These are phyloP conservation scores for Rhodamnia rubescens DNA, from an alignment of 345 rosid species.

Conservation along the genomic window DNA sequence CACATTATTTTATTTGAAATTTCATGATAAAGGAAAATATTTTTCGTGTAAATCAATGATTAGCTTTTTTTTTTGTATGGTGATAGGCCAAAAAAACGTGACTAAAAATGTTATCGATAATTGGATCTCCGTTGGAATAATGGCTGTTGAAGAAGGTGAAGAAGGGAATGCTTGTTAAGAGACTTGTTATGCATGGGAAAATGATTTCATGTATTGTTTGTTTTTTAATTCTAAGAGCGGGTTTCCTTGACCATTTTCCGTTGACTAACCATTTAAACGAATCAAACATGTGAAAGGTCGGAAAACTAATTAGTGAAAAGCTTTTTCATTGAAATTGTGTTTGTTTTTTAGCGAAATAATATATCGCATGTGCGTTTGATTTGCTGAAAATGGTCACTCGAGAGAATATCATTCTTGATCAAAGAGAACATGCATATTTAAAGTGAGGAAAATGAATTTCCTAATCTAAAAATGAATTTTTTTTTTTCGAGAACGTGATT, in stretches of 20 bases:
- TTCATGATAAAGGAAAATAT: neutral
- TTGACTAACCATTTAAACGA: neutral
- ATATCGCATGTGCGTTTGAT: rapidly evolving
- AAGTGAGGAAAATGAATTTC: rapidly evolving
- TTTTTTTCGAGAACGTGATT: neutral
- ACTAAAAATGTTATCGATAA: neutral
- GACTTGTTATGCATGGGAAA: neutral
- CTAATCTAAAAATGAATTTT: neutral
- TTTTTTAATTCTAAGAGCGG: neutral
- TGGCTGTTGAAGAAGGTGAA: neutral
- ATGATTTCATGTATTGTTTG: neutral
- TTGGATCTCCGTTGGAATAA: neutral
- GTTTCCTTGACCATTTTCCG: rapidly evolving
- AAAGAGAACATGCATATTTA: neutral
- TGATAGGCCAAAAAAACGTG: neutral
- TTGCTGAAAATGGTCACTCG: neutral
- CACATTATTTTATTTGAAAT: neutral
- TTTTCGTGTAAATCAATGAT: neutral
- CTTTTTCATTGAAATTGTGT: neutral
- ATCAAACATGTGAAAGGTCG: neutral
- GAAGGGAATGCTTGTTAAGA: neutral
- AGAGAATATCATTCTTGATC: rapidly evolving
- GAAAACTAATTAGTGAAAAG: neutral
- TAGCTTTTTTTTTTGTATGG: neutral
- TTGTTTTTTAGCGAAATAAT: neutral